Evolutionary conservation across 140 eudicot genomes (phyloP), one percentile per base, ranked within the genome.

Genomic region (Senecio squalidus): DNA sequence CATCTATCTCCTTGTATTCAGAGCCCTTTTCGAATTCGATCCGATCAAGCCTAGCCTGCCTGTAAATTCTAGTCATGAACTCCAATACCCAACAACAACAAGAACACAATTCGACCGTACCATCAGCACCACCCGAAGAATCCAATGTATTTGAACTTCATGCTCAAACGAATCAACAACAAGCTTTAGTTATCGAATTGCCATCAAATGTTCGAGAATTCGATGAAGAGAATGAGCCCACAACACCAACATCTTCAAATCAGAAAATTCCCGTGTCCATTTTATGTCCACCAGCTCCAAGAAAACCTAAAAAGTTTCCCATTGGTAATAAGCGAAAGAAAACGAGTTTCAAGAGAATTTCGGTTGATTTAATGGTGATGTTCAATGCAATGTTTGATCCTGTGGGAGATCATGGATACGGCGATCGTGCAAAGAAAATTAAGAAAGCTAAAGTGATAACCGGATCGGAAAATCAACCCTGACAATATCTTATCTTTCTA

Each of bases 251-350:
- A 41, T 68, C 80, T 10, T 68, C 60, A 13, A 75, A 74, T 55
- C 75, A 55, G 13, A 68, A 23, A 62, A 62, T 74, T 55, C 75
- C 71, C 47, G 57, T 10, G 9, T 16, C 52, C 4, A 15, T 41
- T 44, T 55, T 55, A n/a, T 74, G 80, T 47, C 80, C 80, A 4
- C 80, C 71, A 49, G 76, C 80, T 9, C 80, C 80, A 8, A 62
- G 62, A 23, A 74, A 74, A 74, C 56, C 71, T 0, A 55, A 28
- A 46, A 23, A 65, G 30, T 47, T 45, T n/a, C 56, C 60, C 1
- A 25, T 6, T 11, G 14, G 46, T 20, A 36, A 45, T 17, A 64
- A 64, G 47, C 24, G 77, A 46, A 72, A 64, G 54, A 34, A 46
- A 11, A 46, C 17, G 16, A 47, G 9, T 10, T 17, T 72, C 11